Conservation (phyloP, 164 flowering plant species). For the Euptelea pleiosperma region DNA sequence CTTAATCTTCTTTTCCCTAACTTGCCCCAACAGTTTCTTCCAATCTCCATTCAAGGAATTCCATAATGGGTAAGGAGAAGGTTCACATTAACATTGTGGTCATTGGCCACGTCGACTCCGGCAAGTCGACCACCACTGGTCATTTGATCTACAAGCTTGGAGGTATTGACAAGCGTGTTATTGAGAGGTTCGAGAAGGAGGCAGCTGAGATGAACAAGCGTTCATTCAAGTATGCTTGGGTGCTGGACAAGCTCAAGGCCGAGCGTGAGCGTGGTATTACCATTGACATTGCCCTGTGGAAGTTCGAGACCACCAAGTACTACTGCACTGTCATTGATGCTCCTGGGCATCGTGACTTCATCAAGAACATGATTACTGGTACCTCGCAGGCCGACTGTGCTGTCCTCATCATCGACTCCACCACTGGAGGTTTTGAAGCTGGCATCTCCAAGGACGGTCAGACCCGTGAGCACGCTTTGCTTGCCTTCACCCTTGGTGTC, state of each 20-base stretch:
- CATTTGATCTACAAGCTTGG: constrained; percentile 29
- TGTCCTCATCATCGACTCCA: constrained; percentile 26
- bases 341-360: constrained; percentile 26
- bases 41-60: too few relatives aligned
- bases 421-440: constrained; percentile 28
- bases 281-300: constrained; percentile 63
- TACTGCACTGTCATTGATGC: constrained; percentile 33
- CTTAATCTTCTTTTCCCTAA: too few relatives aligned
- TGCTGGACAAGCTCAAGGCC: constrained; percentile 32
- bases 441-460: constrained; percentile 31
- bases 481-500: constrained; percentile 31
- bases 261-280: constrained; percentile 69
- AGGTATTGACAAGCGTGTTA: constrained; percentile 27
- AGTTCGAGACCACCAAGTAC: constrained; percentile 33
- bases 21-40: too few relatives aligned
- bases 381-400: constrained; percentile 31
- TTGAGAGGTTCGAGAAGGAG: constrained; percentile 28
- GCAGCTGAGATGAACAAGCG: constrained; percentile 30
- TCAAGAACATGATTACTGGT: constrained; percentile 28
- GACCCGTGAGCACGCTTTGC: constrained; percentile 30
- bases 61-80: constrained; percentile 28
- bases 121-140: constrained; percentile 26
- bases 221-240: constrained; percentile 30
- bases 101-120: constrained; percentile 28
- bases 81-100: constrained; percentile 24